Percentiles rank a stretch among this genome's conserved stretches.
Conservation (phyloP, 2,329 filamentous ascomycete species). For the Cylindrodendrum hubeiense region DNA sequence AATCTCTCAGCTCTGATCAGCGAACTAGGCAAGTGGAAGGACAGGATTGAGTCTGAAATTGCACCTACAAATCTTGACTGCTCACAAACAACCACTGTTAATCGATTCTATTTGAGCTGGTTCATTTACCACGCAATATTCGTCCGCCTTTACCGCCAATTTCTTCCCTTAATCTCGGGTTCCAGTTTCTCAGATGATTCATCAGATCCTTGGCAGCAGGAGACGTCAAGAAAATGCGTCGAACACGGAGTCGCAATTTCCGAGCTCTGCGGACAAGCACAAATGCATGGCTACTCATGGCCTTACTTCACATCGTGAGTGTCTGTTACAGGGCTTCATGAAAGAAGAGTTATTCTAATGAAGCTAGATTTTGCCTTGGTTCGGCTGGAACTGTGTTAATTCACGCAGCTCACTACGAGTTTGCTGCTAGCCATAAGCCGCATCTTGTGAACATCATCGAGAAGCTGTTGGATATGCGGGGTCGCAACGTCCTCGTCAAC, state of each 20-base stretch:
- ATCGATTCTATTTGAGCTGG: conserved; percentile 26
- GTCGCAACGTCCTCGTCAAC: conserved; percentile 7
- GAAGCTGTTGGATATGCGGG: conserved; percentile 17
- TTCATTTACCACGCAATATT: conserved; percentile 27
- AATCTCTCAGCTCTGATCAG: conserved; percentile 18
- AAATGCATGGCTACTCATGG: conserved; percentile 27
- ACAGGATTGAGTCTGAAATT: neutral
- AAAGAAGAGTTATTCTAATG: neutral
- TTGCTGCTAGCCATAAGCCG: neutral
- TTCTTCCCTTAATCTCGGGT: conserved; percentile 23
- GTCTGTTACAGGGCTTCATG: accelerated
- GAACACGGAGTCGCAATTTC: conserved; percentile 16
- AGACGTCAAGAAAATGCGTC: conserved; percentile 25
- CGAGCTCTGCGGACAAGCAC: conserved; percentile 14
- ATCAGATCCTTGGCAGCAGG: conserved; percentile 29
- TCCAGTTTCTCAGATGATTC: conserved; percentile 7
- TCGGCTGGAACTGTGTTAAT: conserved; percentile 27
- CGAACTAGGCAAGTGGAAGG: conserved; percentile 15
- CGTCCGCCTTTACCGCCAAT: conserved; percentile 27
- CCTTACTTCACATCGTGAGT: conserved; percentile 28
- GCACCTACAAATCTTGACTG: conserved; percentile 14
- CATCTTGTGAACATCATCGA: conserved; percentile 16
- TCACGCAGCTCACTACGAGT: conserved; percentile 26
- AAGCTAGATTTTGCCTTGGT: conserved; percentile 23
- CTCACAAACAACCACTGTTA: conserved; percentile 17